Base-by-base conservation (phyloP, 805 yeast species). In the Schwanniomyces vanrijiae region DNA sequence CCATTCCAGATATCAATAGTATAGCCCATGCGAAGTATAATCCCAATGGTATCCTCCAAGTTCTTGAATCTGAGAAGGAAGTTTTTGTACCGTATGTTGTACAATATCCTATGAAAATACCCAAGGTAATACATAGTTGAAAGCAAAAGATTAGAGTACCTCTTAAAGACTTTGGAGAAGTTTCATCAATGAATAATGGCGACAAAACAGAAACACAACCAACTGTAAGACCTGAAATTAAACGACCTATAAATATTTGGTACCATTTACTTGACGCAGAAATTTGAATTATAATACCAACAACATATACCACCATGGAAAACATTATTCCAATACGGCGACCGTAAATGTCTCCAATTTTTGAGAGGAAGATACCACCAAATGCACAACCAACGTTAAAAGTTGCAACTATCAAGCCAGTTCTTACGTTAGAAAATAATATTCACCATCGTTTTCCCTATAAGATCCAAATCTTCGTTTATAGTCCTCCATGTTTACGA, bases 351-450 rank as follows among this genome's bases (percentile, higher is more conserved):
- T 86, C 90, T 60, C 81, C 87, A 22, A 74, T 43, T 56, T 76
- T 81, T 49, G 82, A 75, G 29, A 84, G 64, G 51, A 78, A 69
- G 21, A 85, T 60, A 63, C 88, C 86, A 60, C 90, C 91, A 45
- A 85, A 62, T 42, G 88, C 87, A 72, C 88, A 83, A 47, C 88
- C 88, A 54, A 82, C 68, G 64, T 83, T 83, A 72, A 84, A 84
- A 47, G 80, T 69, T 37, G 81, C 67, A 49, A 81, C 77, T 31
- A 81, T 69, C 44, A 79, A 66, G 43, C 84, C 84, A 14, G 73
- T 70, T 59, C 82, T 66, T 11, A 71, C 71, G 50, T 73, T 65
- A 16, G 76, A 66, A 80, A 62, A 44, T 60, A 59, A 52, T 64
- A 61, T 3, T 55, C 64, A 47, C 84, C 85, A 11, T 60, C 58